These are phyloP conservation scores for Phlyctochytrium planicorne DNA, from an alignment of 192 early-diverging fungal genomes.

Conservation along the genomic window DNA sequence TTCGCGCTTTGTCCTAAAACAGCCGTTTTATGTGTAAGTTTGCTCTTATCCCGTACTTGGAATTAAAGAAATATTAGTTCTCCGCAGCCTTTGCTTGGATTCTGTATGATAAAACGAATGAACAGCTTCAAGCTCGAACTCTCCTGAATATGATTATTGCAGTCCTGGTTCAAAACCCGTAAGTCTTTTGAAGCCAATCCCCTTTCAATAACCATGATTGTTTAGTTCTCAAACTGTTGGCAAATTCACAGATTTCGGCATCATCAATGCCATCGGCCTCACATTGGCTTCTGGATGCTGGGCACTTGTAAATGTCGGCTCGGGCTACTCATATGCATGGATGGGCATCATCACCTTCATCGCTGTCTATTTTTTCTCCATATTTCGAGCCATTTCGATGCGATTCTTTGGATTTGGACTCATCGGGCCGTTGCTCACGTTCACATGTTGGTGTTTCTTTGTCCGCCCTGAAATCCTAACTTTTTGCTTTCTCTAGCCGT, in stretches of 20 bases:
- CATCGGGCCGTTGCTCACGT: neutral
- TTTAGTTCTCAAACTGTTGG: neutral
- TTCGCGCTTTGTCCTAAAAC: no score
- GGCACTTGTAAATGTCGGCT: neutral
- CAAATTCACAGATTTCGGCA: neutral
- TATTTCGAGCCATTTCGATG: neutral
- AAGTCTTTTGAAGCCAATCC: no score
- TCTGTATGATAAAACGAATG: neutral
- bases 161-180: conserved; percentile 1
- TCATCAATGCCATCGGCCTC: conserved; percentile 1
- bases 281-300: neutral
- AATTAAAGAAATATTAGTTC: no score
- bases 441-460: no score
- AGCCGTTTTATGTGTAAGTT: no score
- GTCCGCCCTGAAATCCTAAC: no score
- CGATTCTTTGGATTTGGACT: conserved; percentile 4
- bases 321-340: neutral
- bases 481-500: no score
- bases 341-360: neutral
- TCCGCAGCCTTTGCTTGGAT: neutral
- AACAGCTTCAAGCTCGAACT: neutral
- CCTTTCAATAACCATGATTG: no score
- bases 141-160: neutral
- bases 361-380: neutral
- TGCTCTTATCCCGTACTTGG: no score